Evolutionary conservation across 2,329 filamentous ascomycete genomes (phyloP).

Genomic region (Xylaria sp.): DNA sequence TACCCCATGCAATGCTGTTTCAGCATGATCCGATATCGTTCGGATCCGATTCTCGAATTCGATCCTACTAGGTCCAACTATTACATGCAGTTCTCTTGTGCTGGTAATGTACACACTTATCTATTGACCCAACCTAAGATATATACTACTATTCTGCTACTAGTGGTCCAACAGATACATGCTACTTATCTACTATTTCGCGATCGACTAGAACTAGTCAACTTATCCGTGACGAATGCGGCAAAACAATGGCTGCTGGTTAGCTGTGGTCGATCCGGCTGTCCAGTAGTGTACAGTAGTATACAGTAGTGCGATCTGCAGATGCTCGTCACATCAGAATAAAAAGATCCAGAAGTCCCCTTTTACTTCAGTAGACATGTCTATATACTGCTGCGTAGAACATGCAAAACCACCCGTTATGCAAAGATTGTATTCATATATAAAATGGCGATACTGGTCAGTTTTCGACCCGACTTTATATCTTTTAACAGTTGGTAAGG

Average conservation of each 20-base stretch:
- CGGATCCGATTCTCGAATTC: neutral
- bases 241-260: neutral
- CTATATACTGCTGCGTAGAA: neutral
- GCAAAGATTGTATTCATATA: no score
- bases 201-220: conserved; percentile 4
- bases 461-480: no score
- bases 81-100: neutral
- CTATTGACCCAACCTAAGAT: neutral
- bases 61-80: neutral
- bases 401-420: neutral
- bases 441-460: no score
- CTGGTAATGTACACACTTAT: no score
- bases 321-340: conserved; percentile 12
- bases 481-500: no score
- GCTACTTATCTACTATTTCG: neutral
- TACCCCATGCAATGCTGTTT: conserved; percentile 2
- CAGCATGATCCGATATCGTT: neutral
- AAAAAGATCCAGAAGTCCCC: neutral
- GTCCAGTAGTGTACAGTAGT: conserved; percentile 14
- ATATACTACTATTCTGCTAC: neutral
- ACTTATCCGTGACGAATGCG: neutral
- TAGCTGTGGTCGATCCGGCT: conserved; percentile 2
- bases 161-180: no score
- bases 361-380: neutral
- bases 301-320: conserved; percentile 21